Evolutionary conservation across 2,329 filamentous ascomycete species (phyloP).

Genomic region (Amphichorda felina): DNA sequence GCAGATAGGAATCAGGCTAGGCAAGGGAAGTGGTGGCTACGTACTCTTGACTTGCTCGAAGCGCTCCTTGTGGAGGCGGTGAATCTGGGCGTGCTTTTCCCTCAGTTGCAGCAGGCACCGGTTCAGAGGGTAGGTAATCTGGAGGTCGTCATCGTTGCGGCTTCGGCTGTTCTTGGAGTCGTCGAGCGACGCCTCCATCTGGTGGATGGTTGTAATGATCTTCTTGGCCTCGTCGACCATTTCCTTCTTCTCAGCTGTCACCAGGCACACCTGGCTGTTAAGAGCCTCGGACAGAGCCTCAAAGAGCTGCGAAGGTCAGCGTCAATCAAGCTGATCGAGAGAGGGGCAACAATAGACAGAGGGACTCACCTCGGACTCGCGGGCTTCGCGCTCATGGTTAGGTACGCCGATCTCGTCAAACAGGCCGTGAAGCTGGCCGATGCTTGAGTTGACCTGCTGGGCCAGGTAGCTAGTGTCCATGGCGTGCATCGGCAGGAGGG

Average conservation of each 20-base stretch:
- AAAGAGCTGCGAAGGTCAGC: slow-evolving; percentile 54
- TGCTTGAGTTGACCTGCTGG: slow-evolving; percentile 90
- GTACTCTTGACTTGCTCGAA: slow-evolving; percentile 92
- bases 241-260: slow-evolving; percentile 79
- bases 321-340: background rate
- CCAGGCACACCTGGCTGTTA: slow-evolving; percentile 76
- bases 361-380: slow-evolving; percentile 70
- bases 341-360: background rate
- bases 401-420: slow-evolving; percentile 98
- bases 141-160: slow-evolving; percentile 55
- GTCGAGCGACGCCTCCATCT: slow-evolving; percentile 87
- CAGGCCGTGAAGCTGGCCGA: slow-evolving; percentile 82
- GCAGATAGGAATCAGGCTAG: background rate
- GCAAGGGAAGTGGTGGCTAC: slow-evolving; percentile 15
- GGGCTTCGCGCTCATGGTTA: slow-evolving; percentile 76
- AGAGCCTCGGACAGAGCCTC: slow-evolving; percentile 82
- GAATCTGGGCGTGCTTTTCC: slow-evolving; percentile 74
- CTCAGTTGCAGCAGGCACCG: slow-evolving; percentile 70
- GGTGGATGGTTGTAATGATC: slow-evolving; percentile 74
- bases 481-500: slow-evolving; percentile 3
- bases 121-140: slow-evolving; percentile 72
- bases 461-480: slow-evolving; percentile 92
- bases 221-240: slow-evolving; percentile 82
- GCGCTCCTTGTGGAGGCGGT: slow-evolving; percentile 76
- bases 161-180: slow-evolving; percentile 53